Percentiles rank a stretch among this genome's conserved stretches.
Conservation (phyloP, 176 grass and related monocot species). For the Avena insularis region DNA sequence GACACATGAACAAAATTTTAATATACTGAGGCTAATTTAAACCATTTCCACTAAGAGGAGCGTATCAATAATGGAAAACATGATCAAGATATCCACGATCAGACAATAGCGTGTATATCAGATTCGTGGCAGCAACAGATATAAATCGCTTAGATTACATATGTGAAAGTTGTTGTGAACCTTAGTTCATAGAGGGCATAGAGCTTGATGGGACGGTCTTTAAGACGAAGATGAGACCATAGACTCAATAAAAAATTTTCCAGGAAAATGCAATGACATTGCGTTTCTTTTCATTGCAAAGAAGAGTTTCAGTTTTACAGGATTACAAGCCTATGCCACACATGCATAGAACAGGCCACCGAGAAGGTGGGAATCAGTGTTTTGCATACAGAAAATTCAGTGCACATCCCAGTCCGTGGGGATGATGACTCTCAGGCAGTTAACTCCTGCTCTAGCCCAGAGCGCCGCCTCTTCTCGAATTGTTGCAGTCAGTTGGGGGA, state of each 20-base stretch:
- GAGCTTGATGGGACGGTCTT: neutral
- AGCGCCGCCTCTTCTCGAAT: too few relatives aligned
- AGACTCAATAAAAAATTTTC: neutral
- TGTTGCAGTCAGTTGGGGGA: too few relatives aligned
- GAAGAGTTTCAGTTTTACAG: too few relatives aligned
- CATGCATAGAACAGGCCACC: too few relatives aligned
- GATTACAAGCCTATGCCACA: too few relatives aligned
- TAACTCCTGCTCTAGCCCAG: too few relatives aligned
- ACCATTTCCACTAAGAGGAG: constrained; percentile 13
- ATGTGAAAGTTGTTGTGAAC: constrained; percentile 14
- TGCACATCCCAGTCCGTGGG: too few relatives aligned
- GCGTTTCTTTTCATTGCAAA: too few relatives aligned
- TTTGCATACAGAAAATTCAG: too few relatives aligned
- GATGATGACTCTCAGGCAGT: too few relatives aligned
- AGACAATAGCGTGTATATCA: neutral
- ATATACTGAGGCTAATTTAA: neutral
- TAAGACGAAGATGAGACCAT: neutral
- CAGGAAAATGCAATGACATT: too few relatives aligned
- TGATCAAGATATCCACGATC: constrained; percentile 21
- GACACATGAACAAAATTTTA: neutral
- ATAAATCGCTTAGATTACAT: constrained; percentile 19
- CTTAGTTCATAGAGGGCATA: neutral
- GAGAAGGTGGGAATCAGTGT: too few relatives aligned
- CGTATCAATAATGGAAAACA: neutral
- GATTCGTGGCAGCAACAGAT: neutral